Evolutionary conservation across 805 yeast species (phyloP).

Genomic region (Lipomyces mesembrius): DNA sequence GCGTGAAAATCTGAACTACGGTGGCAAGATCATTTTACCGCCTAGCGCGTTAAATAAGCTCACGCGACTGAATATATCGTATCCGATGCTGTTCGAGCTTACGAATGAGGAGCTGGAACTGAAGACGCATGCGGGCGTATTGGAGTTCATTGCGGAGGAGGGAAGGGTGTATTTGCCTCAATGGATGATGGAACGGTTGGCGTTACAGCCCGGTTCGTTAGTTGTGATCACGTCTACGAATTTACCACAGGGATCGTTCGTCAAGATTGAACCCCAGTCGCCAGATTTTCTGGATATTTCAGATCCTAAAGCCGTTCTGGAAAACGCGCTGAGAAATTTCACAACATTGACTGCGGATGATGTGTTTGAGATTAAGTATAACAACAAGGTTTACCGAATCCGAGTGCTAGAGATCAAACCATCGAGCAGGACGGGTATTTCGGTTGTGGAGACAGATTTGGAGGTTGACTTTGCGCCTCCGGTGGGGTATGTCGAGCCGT

Average conservation of each 20-base stretch:
- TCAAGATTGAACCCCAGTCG: constrained; percentile 93
- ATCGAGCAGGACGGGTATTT: constrained; percentile 68
- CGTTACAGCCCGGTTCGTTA: constrained; percentile 77
- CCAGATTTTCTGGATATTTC: constrained; percentile 90
- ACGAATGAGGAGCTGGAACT: constrained; percentile 64
- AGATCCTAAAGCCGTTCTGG: constrained; percentile 96
- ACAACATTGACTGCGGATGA: constrained; percentile 86
- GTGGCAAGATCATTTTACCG: constrained; percentile 95
- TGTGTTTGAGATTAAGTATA: constrained; percentile 81
- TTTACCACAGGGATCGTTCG: constrained; percentile 83
- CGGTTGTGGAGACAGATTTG: constrained; percentile 95
- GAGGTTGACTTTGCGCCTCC: constrained; percentile 99
- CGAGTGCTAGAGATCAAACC: constrained; percentile 79
- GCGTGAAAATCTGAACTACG: constrained; percentile 77
- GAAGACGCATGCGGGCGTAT: constrained; percentile 87
- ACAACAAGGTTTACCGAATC: constrained; percentile 75
- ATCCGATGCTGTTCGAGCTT: constrained; percentile 93
- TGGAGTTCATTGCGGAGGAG: constrained; percentile 96
- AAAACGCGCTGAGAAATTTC: constrained; percentile 86
- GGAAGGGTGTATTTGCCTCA: constrained; percentile 93
- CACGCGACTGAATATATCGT: constrained; percentile 87
- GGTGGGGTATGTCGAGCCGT: constrained; percentile 85
- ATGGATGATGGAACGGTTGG: constrained; percentile 90
- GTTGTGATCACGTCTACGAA: constrained; percentile 72
- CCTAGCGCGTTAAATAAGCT: constrained; percentile 88